Conservation (phyloP, 2,329 filamentous ascomycete genomes). For the Phialophora chinensis region DNA sequence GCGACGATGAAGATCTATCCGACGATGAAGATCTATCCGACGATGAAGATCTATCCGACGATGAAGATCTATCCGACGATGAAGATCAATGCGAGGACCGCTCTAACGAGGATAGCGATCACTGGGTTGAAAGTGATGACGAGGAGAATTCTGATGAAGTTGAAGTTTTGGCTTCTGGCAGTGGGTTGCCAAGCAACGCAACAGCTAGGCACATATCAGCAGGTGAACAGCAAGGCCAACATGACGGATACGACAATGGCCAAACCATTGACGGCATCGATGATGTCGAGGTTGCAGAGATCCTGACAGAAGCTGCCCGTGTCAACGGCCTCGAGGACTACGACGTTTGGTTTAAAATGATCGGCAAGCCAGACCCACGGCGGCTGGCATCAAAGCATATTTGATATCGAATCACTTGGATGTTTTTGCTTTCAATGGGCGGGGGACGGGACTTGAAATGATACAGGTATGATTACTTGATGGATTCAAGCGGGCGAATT, state of each 20-base stretch:
- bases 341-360: constrained; percentile 18
- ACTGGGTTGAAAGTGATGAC: not conserved
- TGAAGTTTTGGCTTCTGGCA: not conserved
- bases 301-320: constrained; percentile 4
- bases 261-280: constrained; percentile 8
- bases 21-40: not conserved
- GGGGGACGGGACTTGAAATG: too few species aligned
- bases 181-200: not conserved
- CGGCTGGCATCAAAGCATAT: not conserved
- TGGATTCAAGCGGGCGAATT: not conserved
- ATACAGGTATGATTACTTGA: not conserved
- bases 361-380: constrained; percentile 9
- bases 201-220: not conserved
- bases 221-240: not conserved
- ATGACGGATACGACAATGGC: not conserved
- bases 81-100: not conserved
- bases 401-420: not conserved
- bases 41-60: not conserved
- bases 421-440: not conserved
- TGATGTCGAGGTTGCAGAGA: constrained; percentile 14
- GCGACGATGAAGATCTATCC: not conserved
- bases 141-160: not conserved
- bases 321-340: constrained; percentile 17
- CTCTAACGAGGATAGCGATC: not conserved
- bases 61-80: not conserved